Evolutionary conservation across 139 green algal genomes (phyloP).

Genomic region (Zygnema circumcarinatum): DNA sequence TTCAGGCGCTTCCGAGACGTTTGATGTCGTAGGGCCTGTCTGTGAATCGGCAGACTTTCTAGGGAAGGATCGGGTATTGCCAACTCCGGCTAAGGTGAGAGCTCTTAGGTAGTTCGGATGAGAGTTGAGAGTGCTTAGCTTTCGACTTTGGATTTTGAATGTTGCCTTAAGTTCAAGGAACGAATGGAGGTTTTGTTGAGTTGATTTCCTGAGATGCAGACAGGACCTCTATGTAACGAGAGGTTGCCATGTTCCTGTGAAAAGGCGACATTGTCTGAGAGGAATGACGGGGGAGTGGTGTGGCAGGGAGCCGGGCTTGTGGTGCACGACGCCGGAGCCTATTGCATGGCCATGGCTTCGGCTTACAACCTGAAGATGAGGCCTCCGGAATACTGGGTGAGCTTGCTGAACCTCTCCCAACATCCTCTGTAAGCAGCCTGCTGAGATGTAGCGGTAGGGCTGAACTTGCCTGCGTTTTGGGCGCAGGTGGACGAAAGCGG

Average conservation of each 20-base stretch:
- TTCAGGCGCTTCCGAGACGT: slow-evolving; percentile 62
- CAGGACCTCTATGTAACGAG: too few species aligned
- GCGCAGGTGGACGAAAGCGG: slow-evolving; percentile 64
- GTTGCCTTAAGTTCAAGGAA: too few species aligned
- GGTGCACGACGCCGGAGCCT: slow-evolving; percentile 93
- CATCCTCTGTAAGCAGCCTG: neutral
- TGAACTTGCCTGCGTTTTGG: neutral
- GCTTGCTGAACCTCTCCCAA: neutral
- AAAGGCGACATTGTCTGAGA: too few species aligned
- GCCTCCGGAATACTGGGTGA: slow-evolving; percentile 94
- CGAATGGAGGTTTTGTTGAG: too few species aligned
- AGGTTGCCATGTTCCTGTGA: too few species aligned
- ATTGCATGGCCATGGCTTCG: slow-evolving; percentile 98
- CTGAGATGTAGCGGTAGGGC: neutral
- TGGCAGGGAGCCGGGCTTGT: slow-evolving; percentile 81
- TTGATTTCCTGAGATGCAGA: too few species aligned
- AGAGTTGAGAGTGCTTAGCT: too few species aligned
- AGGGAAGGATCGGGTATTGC: slow-evolving; percentile 84
- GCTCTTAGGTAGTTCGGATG: slow-evolving; percentile 56
- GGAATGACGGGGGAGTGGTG: neutral
- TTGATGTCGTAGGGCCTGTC: slow-evolving; percentile 93
- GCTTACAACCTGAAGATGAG: slow-evolving; percentile 98
- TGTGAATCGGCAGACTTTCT: slow-evolving; percentile 98
- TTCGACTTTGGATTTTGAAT: too few species aligned
- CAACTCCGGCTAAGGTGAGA: slow-evolving; percentile 70